Evolutionary conservation across 192 early-diverging fungal genomes (phyloP).

Genomic region (Coemansia sp.): DNA sequence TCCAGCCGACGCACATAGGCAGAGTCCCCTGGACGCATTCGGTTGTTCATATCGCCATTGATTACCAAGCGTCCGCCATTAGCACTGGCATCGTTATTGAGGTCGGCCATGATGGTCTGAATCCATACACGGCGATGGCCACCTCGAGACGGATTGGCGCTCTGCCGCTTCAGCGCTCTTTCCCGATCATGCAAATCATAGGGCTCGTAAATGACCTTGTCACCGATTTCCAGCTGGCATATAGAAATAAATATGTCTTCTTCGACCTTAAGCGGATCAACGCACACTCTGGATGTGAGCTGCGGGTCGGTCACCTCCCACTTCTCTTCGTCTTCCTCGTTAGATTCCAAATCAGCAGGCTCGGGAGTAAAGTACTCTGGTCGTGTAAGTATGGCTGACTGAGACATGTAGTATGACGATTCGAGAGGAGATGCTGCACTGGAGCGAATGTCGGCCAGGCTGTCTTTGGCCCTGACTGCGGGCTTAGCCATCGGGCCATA

Average conservation of each 20-base stretch:
- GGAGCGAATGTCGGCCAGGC: slow-evolving; percentile 10
- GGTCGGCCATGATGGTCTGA: slow-evolving; percentile 30
- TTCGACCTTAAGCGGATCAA: slow-evolving; percentile 33
- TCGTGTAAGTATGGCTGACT: slow-evolving; percentile 36
- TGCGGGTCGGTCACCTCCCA: slow-evolving; percentile 39
- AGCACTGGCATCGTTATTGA: slow-evolving; percentile 13
- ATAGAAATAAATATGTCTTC: slow-evolving; percentile 41
- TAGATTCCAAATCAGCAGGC: slow-evolving; percentile 14
- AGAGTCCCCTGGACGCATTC: slow-evolving; percentile 45
- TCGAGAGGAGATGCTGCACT: slow-evolving; percentile 21
- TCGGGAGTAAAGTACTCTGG: slow-evolving; percentile 42
- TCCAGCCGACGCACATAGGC: slow-evolving; percentile 39
- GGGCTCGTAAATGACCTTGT: slow-evolving; percentile 29
- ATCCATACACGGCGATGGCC: slow-evolving; percentile 38
- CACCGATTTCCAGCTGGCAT: slow-evolving; percentile 27
- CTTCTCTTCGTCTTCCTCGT: slow-evolving; percentile 14
- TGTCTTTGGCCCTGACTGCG: slow-evolving; percentile 5
- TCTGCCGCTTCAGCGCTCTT: slow-evolving; percentile 15
- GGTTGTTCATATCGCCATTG: slow-evolving; percentile 31
- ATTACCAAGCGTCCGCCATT: slow-evolving; percentile 41
- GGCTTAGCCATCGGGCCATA: slow-evolving; percentile 23
- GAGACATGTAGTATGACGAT: slow-evolving; percentile 33
- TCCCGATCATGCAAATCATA: slow-evolving; percentile 33
- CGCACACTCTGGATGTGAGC: slow-evolving; percentile 37
- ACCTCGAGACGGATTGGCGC: slow-evolving; percentile 14